Percentiles rank a stretch among this genome's conserved stretches.
phyloP scores from a whole-genome alignment of 179 eudicot genomes.

The Sideroxylon spinosum region DNA sequence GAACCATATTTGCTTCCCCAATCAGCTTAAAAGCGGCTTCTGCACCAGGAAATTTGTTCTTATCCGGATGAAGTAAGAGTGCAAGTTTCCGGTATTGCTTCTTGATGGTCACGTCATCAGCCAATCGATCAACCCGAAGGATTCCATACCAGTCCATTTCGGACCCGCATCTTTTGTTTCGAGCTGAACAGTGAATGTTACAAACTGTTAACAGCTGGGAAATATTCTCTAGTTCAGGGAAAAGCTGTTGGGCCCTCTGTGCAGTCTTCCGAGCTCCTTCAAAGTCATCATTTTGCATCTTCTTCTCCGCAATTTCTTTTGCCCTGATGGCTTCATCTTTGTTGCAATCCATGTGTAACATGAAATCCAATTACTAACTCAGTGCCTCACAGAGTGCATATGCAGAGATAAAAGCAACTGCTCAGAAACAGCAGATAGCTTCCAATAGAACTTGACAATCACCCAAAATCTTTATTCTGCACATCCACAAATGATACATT shows the following conservation, averaged over 20 bases:
- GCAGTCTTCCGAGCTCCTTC: slow-evolving; percentile 43
- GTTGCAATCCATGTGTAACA: slow-evolving; percentile 40
- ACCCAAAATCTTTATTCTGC: slow-evolving; percentile 14
- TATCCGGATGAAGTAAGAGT: slow-evolving; percentile 44
- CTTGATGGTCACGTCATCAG: slow-evolving; percentile 30
- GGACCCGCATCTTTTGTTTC: slow-evolving; percentile 22
- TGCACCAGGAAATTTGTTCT: slow-evolving; percentile 47
- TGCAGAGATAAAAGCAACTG: neutral
- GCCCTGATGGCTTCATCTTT: slow-evolving; percentile 48
- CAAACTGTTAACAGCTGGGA: slow-evolving; percentile 35
- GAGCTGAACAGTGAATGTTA: slow-evolving; percentile 40
- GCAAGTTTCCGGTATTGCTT: slow-evolving; percentile 45
- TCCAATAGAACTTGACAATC: neutral
- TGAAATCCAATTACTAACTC: slow-evolving; percentile 3
- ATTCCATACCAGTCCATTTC: slow-evolving; percentile 43
- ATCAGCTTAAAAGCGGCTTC: slow-evolving; percentile 51
- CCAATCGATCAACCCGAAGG: slow-evolving; percentile 32
- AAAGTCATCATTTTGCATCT: slow-evolving; percentile 36
- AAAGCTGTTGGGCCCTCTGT: slow-evolving; percentile 33
- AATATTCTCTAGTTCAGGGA: slow-evolving; percentile 40
- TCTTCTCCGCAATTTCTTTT: slow-evolving; percentile 33
- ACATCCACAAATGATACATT: neutral
- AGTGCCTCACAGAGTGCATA: slow-evolving; percentile 1
- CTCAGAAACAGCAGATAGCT: neutral
- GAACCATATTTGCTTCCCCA: slow-evolving; percentile 38